Evolutionary conservation across 495 filamentous ascomycete genomes (phyloP).

Genomic region (Xylaria intraflava): DNA sequence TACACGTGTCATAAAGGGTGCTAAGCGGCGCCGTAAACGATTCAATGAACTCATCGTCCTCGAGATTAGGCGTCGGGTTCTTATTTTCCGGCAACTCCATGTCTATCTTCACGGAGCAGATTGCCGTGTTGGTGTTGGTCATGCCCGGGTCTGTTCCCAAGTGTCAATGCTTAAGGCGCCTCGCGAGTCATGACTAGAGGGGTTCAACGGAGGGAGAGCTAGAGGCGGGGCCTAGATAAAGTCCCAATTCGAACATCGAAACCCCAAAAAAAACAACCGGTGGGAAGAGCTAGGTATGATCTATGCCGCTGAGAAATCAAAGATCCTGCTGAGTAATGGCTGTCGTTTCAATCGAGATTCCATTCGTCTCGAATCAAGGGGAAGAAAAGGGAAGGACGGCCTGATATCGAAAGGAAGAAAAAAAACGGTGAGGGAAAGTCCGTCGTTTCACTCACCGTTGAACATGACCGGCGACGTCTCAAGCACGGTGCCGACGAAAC

Average conservation of each 20-base stretch:
- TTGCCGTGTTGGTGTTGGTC: slow-evolving; percentile 80
- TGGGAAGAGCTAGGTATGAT: not conserved
- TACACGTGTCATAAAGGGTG: slow-evolving; percentile 60
- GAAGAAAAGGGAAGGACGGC: too few relatives aligned
- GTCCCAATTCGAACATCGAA: too few relatives aligned
- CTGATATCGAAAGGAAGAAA: too few relatives aligned
- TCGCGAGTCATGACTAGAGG: too few relatives aligned
- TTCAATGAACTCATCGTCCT: slow-evolving; percentile 89
- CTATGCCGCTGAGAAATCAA: not conserved
- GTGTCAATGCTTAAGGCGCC: not conserved
- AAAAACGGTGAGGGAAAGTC: too few relatives aligned
- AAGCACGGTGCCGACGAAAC: slow-evolving; percentile 66
- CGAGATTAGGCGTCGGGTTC: slow-evolving; percentile 62
- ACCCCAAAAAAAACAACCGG: too few relatives aligned
- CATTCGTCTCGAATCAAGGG: too few relatives aligned
- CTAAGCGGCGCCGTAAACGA: slow-evolving; percentile 65
- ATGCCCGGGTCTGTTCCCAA: slow-evolving; percentile 56
- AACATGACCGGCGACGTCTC: slow-evolving; percentile 75
- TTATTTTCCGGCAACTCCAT: slow-evolving; percentile 62
- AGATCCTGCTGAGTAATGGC: not conserved
- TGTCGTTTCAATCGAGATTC: not conserved
- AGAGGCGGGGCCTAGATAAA: too few relatives aligned
- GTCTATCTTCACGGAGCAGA: slow-evolving; percentile 78
- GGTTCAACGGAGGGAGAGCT: too few relatives aligned
- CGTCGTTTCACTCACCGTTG: slow-evolving; percentile 57